phyloP scores from a whole-genome alignment of 108 stramenopile species.

The Discostella stelligeroides region DNA sequence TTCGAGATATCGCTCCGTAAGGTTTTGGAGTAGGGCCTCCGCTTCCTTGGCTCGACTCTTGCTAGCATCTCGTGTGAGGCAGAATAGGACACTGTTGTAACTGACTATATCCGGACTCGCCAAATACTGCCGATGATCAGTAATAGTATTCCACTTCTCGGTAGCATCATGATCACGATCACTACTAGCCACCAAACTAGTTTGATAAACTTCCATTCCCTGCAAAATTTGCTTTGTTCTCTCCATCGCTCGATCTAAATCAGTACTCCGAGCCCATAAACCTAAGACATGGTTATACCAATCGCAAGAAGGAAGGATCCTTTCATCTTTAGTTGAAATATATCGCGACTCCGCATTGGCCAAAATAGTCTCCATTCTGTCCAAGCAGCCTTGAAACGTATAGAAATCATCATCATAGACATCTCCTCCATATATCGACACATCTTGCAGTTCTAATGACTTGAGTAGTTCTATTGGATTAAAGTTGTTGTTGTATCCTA shows the following conservation, averaged over 20 bases:
- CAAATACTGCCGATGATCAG: conserved; percentile 19
- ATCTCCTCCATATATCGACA: background rate
- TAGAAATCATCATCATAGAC: conserved; percentile 11
- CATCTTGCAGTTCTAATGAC: conserved; percentile 14
- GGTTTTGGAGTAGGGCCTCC: conserved; percentile 37
- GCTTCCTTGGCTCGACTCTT: conserved; percentile 37
- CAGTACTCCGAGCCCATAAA: conserved; percentile 64
- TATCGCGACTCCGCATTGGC: conserved; percentile 29
- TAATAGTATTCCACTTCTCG: background rate
- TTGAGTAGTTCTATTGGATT: conserved; percentile 24
- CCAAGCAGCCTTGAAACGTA: conserved; percentile 33
- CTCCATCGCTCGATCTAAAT: conserved; percentile 26
- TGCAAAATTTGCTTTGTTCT: conserved; percentile 23
- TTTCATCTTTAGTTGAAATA: conserved; percentile 21
- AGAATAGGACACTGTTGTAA: conserved; percentile 69
- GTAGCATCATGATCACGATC: background rate
- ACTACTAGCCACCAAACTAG: background rate
- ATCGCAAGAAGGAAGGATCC: conserved; percentile 31
- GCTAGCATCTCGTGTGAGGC: conserved; percentile 33
- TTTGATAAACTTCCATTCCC: conserved; percentile 36
- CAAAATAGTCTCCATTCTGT: conserved; percentile 35
- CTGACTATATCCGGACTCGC: conserved; percentile 63
- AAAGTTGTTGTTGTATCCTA: background rate
- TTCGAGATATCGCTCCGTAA: conserved; percentile 33
- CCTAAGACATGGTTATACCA: conserved; percentile 73